Evolutionary conservation across 805 yeast genomes (phyloP).

Genomic region (Teunomyces funiuensis): DNA sequence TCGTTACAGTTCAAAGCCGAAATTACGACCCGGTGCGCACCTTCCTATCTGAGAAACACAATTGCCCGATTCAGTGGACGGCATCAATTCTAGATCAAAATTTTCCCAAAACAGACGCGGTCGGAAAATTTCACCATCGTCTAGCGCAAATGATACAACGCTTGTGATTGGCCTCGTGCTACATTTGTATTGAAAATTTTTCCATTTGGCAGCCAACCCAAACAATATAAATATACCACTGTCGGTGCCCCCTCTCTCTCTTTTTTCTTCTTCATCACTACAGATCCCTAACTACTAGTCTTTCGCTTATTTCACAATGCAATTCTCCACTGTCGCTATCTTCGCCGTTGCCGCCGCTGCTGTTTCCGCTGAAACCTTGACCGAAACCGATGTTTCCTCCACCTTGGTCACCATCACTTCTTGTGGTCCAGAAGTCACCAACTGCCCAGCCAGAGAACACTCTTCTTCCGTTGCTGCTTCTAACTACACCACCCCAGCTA

Average conservation of each 20-base stretch:
- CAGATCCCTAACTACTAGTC: slow-evolving; percentile 10
- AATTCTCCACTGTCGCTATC: slow-evolving; percentile 40
- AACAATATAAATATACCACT: neutral
- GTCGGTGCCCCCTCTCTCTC: neutral
- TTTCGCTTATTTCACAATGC: slow-evolving; percentile 28
- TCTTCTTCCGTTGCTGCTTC: slow-evolving; percentile 16
- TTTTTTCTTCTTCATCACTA: slow-evolving; percentile 1
- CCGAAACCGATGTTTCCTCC: slow-evolving; percentile 33
- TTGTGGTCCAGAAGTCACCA: slow-evolving; percentile 45
- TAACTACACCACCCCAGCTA: slow-evolving; percentile 28
- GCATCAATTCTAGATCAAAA: neutral
- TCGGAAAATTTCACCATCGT: neutral
- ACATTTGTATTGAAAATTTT: neutral
- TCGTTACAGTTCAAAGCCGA: too few relatives aligned
- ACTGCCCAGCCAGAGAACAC: slow-evolving; percentile 46
- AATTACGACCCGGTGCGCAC: too few relatives aligned
- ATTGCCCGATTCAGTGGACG: neutral
- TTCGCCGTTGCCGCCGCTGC: slow-evolving; percentile 35
- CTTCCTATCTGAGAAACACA: neutral
- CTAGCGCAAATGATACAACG: neutral
- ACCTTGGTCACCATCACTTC: slow-evolving; percentile 48
- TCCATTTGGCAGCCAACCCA: slow-evolving; percentile 1
- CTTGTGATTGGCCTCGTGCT: neutral
- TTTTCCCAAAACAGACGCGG: neutral
- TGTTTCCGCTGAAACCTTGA: slow-evolving; percentile 36